Base-by-base conservation (phyloP, 106 monocot genomes). In the Narthecium ossifragum region DNA sequence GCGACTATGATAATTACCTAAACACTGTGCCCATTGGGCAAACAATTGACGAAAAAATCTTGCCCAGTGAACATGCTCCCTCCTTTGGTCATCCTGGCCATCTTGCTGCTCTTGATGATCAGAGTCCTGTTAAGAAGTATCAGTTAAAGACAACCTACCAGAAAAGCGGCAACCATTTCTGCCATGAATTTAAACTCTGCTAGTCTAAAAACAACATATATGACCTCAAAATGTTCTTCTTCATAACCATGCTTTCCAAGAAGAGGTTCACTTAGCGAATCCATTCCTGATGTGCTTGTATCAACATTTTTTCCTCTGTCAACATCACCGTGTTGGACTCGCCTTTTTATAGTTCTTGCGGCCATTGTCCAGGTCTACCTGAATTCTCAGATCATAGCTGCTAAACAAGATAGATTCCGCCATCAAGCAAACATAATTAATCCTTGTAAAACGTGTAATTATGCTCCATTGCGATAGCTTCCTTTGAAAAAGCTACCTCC, bases 1-100 rank as follows among this genome's bases (percentile, higher is more conserved):
- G 10, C 10, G 36, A 49, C 23, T 49, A 32, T 23, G 26, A 73
- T 0, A 39, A 64, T 22, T 81, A 96, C 96, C 96, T 79, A 87
- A 48, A 83, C 90, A 90, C 46, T 90, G 83, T 62, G 81, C 75
- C 86, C 90, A 96, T 65, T 96, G 86, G 37, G 80, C 67, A 71
- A 90, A 84, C 60, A 90, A 71, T 51, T 78, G 74, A 25, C 80
- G 72, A 57, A 96, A 96, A 39, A 83, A 48, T 64, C 54, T 74
- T 26, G 86, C 60, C 96, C 96, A 90, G 34, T 96, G 90, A 27
- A 80, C 60, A 5, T 43, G 55, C 55, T 90, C 78, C 50, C 85
- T 80, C 61, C 75, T 75, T 43, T 67, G 60, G 31, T 84, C 80
- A 63, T 86, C 86, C 71, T 55, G 80, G 6, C 49, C 21, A 60